Percentiles rank a stretch among this genome's conserved stretches.
phyloP scores from a whole-genome alignment of 2,329 filamentous ascomycete genomes.

The Phyllosticta paracitricarpa region DNA sequence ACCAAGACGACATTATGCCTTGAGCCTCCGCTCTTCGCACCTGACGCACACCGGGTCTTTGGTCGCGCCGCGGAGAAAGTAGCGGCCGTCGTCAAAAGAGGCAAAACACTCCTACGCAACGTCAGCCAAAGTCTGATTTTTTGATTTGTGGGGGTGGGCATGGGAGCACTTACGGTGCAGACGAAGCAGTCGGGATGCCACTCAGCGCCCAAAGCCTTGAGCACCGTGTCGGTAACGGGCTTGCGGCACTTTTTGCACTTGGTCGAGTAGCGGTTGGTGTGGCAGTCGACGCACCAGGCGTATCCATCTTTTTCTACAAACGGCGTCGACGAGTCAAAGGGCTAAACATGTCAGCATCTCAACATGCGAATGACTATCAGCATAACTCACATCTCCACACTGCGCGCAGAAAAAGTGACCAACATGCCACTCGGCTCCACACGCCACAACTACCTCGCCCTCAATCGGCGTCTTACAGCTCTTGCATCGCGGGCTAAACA shows the following conservation, averaged over 20 bases:
- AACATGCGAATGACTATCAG: not conserved
- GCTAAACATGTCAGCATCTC: conserved; percentile 25
- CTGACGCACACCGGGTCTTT: conserved; percentile 51
- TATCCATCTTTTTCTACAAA: conserved; percentile 98
- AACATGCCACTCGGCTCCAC: conserved; percentile 91
- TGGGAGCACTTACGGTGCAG: conserved; percentile 46
- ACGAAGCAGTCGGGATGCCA: conserved; percentile 93
- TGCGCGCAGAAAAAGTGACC: conserved; percentile 99
- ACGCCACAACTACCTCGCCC: conserved; percentile 85
- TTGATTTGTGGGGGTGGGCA: not conserved
- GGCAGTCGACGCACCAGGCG: conserved; percentile 90
- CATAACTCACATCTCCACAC: conserved; percentile 62
- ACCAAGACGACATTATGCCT: conserved; percentile 33
- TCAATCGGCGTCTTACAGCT: conserved; percentile 95
- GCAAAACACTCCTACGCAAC: conserved; percentile 45
- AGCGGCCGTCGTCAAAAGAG: conserved; percentile 51
- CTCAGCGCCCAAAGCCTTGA: conserved; percentile 79
- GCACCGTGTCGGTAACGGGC: conserved; percentile 80
- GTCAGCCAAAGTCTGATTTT: not conserved
- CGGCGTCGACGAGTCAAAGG: conserved; percentile 53
- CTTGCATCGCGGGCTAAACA: conserved; percentile 86
- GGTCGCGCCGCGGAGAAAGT: conserved; percentile 50
- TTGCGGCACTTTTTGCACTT: conserved; percentile 80
- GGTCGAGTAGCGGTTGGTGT: conserved; percentile 80
- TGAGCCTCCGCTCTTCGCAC: conserved; percentile 53